These are phyloP conservation scores for Massospora cicadina DNA, from an alignment of 371 early-diverging fungal genomes.

Conservation along the genomic window DNA sequence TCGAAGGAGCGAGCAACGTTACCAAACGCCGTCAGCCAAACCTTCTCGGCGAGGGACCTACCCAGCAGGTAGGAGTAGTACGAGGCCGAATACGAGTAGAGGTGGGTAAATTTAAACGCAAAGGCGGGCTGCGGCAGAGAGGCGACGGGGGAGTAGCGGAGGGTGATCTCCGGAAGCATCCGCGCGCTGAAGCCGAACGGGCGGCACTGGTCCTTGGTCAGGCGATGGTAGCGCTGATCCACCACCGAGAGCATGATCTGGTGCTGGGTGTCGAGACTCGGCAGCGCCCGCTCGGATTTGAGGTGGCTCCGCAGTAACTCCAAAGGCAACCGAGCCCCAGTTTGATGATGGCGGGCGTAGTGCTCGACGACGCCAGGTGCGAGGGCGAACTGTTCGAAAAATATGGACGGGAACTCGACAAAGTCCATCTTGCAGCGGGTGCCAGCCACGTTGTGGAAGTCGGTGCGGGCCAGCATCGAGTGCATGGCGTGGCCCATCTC, in stretches of 20 bases:
- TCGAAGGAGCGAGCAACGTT: not conserved
- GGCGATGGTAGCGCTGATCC: slow-evolving; percentile 56
- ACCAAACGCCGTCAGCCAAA: slow-evolving; percentile 34
- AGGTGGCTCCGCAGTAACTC: slow-evolving; percentile 29
- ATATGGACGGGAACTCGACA: slow-evolving; percentile 88
- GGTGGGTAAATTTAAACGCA: slow-evolving; percentile 83
- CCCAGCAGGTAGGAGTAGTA: slow-evolving; percentile 91
- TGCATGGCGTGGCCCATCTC: slow-evolving; percentile 98
- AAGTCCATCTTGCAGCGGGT: slow-evolving; percentile 90
- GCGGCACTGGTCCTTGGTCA: slow-evolving; percentile 13
- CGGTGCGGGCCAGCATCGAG: slow-evolving; percentile 84
- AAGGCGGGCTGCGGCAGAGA: slow-evolving; percentile 51
- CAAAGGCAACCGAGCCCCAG: slow-evolving; percentile 27
- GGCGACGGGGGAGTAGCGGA: slow-evolving; percentile 33
- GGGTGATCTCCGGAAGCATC: not conserved
- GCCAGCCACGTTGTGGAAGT: slow-evolving; percentile 85
- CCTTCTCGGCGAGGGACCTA: slow-evolving; percentile 52
- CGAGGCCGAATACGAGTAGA: slow-evolving; percentile 78
- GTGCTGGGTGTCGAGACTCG: slow-evolving; percentile 58
- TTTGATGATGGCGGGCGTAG: slow-evolving; percentile 48
- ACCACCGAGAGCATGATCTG: slow-evolving; percentile 77
- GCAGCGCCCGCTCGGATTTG: slow-evolving; percentile 27
- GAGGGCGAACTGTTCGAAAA: slow-evolving; percentile 80
- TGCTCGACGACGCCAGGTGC: slow-evolving; percentile 46
- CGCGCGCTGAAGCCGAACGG: not conserved